Conservation (phyloP, 495 filamentous ascomycete genomes). For the Astrocystis sublimbata region DNA sequence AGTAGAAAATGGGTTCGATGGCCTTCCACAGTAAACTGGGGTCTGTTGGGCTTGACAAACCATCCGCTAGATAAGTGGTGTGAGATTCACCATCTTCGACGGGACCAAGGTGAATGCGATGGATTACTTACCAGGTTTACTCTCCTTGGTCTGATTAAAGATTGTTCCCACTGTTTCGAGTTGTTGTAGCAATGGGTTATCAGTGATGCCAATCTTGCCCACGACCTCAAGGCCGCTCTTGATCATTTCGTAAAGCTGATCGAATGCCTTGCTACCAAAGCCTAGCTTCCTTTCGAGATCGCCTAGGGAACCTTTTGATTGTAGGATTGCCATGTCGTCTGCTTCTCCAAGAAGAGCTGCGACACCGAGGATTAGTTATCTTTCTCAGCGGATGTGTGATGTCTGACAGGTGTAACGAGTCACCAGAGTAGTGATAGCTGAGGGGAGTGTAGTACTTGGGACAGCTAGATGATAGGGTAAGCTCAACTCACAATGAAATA, state of each 20-base stretch:
- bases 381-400: neutral
- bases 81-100: slow-evolving; percentile 31
- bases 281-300: slow-evolving; percentile 65
- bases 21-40: slow-evolving; percentile 13
- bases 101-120: slow-evolving; percentile 30
- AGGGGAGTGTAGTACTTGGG: too few species aligned
- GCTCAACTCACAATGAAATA: slow-evolving; percentile 59
- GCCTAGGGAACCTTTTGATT: slow-evolving; percentile 63
- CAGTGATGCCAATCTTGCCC: slow-evolving; percentile 59
- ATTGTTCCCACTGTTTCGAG: slow-evolving; percentile 13
- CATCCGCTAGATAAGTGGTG: slow-evolving; percentile 52
- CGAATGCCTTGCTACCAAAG: slow-evolving; percentile 45
- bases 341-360: slow-evolving; percentile 64
- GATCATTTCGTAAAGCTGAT: slow-evolving; percentile 55
- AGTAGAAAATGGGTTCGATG: slow-evolving; percentile 16
- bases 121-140: slow-evolving; percentile 38
- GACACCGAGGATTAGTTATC: neutral
- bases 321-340: slow-evolving; percentile 66
- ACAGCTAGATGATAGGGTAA: neutral
- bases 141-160: slow-evolving; percentile 9
- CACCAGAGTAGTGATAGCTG: neutral
- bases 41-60: slow-evolving; percentile 31
- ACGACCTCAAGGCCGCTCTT: slow-evolving; percentile 61
- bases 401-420: neutral
- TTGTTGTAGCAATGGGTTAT: slow-evolving; percentile 13